phyloP scores from a whole-genome alignment of 1,139 yeast genomes.

The Hanseniaspora gamundiae region DNA sequence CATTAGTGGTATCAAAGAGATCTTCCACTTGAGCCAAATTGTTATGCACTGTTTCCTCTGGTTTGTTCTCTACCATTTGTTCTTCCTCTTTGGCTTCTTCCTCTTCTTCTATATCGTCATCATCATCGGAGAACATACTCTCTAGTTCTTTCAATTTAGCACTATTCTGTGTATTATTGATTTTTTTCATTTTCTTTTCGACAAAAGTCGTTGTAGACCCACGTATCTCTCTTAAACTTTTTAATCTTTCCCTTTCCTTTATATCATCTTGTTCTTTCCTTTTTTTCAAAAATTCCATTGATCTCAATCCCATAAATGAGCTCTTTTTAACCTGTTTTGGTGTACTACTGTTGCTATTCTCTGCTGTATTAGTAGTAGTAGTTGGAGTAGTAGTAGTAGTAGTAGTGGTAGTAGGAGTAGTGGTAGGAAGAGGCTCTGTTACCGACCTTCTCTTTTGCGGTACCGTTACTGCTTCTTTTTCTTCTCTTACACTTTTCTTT shows the following conservation, averaged over 20 bases:
- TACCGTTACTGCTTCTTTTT: too few relatives aligned
- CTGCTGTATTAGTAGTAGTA: not conserved
- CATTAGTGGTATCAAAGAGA: constrained; percentile 23
- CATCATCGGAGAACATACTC: constrained; percentile 21
- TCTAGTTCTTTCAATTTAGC: constrained; percentile 18
- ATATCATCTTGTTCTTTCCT: constrained; percentile 23
- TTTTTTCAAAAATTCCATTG: constrained; percentile 22
- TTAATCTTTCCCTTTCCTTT: constrained; percentile 22
- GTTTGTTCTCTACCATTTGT: not conserved
- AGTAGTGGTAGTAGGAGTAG: not conserved
- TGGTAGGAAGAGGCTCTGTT: too few relatives aligned
- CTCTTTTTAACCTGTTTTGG: not conserved
- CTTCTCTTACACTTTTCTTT: too few relatives aligned
- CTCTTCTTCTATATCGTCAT: constrained; percentile 11
- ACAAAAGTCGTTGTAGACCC: constrained; percentile 5
- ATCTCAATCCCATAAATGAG: constrained; percentile 17
- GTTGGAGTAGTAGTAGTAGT: not conserved
- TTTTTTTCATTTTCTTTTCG: constrained; percentile 6
- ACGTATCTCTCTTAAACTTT: constrained; percentile 16
- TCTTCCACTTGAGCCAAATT: constrained; percentile 17
- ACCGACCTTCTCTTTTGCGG: too few relatives aligned
- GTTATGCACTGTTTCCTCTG: constrained; percentile 4
- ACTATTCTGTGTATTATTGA: constrained; percentile 16
- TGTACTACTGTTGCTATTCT: not conserved
- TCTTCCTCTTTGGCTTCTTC: constrained; percentile 1